These are phyloP conservation scores for Alternaria sp. DNA, from an alignment of 2,329 filamentous ascomycete genomes.

Conservation along the genomic window DNA sequence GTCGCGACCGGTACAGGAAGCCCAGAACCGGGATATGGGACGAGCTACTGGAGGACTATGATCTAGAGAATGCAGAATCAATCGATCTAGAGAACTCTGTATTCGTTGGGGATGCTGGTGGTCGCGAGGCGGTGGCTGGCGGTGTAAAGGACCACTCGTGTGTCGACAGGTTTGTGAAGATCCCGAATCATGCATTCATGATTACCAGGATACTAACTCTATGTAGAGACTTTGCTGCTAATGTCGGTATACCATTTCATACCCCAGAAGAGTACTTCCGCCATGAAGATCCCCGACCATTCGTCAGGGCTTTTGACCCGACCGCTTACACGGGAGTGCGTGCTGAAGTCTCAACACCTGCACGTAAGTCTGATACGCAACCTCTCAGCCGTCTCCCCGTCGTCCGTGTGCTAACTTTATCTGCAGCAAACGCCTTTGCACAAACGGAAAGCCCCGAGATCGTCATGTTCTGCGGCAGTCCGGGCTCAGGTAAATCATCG, in stretches of 20 bases:
- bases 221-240: conserved; percentile 75
- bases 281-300: conserved; percentile 68
- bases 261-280: conserved; percentile 95
- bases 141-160: conserved; percentile 63
- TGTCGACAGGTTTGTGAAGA: conserved; percentile 60
- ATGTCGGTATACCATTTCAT: conserved; percentile 78
- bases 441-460: conserved; percentile 74
- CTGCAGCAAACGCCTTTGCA: conserved; percentile 51
- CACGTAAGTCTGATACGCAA: conserved; percentile 39
- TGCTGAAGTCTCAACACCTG: conserved; percentile 36
- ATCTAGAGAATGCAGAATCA: conserved; percentile 56
- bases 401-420: conserved; percentile 26
- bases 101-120: conserved; percentile 88
- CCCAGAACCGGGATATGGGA: conserved; percentile 90
- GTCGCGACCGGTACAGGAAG: conserved; percentile 82
- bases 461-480: conserved; percentile 85
- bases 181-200: conserved; percentile 10
- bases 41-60: conserved; percentile 62
- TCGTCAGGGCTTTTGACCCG: conserved; percentile 75
- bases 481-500: conserved; percentile 89
- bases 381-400: conserved; percentile 15
- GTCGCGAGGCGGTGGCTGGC: conserved; percentile 51
- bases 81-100: conserved; percentile 76
- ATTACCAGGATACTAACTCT: conserved; percentile 18
- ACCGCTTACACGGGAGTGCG: conserved; percentile 41